Base-by-base conservation (phyloP, 1,284 basidiomycete species). In the Cutaneotrichosporon sp. region DNA sequence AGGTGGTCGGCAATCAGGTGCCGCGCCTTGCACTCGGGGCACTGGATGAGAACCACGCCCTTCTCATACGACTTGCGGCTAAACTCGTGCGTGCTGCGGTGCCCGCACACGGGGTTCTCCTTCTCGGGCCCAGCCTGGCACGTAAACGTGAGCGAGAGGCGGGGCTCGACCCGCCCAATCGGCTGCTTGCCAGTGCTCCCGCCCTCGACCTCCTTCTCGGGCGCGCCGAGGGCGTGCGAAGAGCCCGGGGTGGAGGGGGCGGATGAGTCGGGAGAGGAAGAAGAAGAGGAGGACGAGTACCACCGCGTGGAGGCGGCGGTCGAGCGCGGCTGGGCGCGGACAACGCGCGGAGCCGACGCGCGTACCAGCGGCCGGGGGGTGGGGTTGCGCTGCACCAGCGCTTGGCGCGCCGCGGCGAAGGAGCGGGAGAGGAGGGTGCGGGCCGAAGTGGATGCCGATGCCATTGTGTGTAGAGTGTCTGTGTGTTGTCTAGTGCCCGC, bases 41-140 rank as follows among this genome's bases (percentile, higher is more conserved):
- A 98, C 74, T 95, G 87, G 0, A 97, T 87, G 33, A 99, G 82
- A 1, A 98, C 95, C 58, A 98, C 89, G 0, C 95, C 95, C 52
- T 84, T 86, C 71, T 89, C 85, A 78, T 98, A 99, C 29, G 90
- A 86, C 36, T 87, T 84, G 74, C 87, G 90, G 11, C 89, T 85
- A 74, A 98, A 98, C 66, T 91, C 86, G 72, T 98, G 95, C 11
- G 91, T 87, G 10, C 90, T 93, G 2, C 95, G 87, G 67, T 90
- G 87, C 5, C 84, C 84, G 72, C 95, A 98, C 1, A 84, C 84
- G 18, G 83, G 71, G 24, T 60, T 55, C 2, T 34, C 54, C 55
- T 54, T 47, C 50, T 65, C 60, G 4, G 64, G 34, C 4, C 64
- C 64, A 2, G 87, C 92, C 0, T 91, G 92, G 77, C 94, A 97